Evolutionary conservation across 164 flowering plant species (phyloP), one percentile per base, ranked within the genome.

Genomic region (Piper longum): DNA sequence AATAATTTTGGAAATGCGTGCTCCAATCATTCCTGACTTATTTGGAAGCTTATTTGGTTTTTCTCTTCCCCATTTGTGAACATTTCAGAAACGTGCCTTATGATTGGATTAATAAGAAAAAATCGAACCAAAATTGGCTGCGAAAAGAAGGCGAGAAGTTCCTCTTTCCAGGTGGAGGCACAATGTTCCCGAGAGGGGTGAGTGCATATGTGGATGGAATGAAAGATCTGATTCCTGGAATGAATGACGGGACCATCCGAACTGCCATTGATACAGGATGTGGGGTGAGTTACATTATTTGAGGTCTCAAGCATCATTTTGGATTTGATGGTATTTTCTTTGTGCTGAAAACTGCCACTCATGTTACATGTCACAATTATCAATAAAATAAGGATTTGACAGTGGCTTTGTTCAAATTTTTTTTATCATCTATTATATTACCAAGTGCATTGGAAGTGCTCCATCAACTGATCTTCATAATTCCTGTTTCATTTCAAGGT

Each of bases 241-340:
- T 91, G 97, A 77, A 77, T 69, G 96, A 91, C 71, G 96, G 97
- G 13, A 83, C 88, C 26, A 64, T 95, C 64, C 83, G 93, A 66
- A 95, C 97, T 62, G 99, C 97, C 66, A 83, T 95, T 66, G 99
- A 95, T 69, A 95, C 99, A 58, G 99, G 99, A 2, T 95, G 96
- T 75, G 99, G 99, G 88, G 99, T 93, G 74, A 84, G 95, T 76
- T 51, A 7, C 41, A 45, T 41, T 41, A 3, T 65, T 64, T 17
- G 36, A 26, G 36, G 36, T 26, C 36, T 26, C 36, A 26, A 26
- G 36, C 36, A 26, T 26, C 36, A 26, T 26, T 26, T 26, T 26
- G 36, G 36, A 26, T 26, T 26, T 26, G 36, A 26, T 26, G 36
- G 36, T 26, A 26, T 26, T 26, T 26, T 1, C 36, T 26, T 26